These are phyloP conservation scores for Hanseniaspora lindneri DNA, from an alignment of 805 yeast genomes.

Conservation along the genomic window DNA sequence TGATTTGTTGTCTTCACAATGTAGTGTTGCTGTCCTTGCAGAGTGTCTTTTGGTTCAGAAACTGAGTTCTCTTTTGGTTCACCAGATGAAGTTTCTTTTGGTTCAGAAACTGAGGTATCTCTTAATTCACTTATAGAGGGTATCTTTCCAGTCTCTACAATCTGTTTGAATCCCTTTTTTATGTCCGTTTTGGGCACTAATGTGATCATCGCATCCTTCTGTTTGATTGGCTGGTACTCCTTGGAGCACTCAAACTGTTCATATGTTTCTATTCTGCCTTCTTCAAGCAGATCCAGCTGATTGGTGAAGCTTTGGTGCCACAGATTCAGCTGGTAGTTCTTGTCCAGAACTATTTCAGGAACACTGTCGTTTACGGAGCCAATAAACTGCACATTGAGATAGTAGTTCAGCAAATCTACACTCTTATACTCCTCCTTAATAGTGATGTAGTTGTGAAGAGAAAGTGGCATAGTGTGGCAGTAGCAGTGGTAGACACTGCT, in stretches of 20 bases:
- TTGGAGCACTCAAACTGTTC: neutral
- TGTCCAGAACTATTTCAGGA: neutral
- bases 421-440: neutral
- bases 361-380: neutral
- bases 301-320: neutral
- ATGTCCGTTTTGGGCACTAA: neutral
- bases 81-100: neutral
- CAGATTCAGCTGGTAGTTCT: neutral
- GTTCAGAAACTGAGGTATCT: neutral
- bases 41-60: neutral
- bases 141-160: neutral
- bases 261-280: neutral
- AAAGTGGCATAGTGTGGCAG: neutral
- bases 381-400: conserved; percentile 4
- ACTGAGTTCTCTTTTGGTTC: too few relatives aligned
- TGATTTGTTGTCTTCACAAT: conserved; percentile 6
- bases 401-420: conserved; percentile 1
- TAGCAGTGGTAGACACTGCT: neutral
- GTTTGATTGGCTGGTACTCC: neutral
- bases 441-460: conserved; percentile 1
- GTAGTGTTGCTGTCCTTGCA: neutral
- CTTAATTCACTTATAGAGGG: neutral
- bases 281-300: neutral
- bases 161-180: neutral
- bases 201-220: neutral